Conservation (phyloP, 345 rosid genomes). For the Crucihimalaya himalaica region DNA sequence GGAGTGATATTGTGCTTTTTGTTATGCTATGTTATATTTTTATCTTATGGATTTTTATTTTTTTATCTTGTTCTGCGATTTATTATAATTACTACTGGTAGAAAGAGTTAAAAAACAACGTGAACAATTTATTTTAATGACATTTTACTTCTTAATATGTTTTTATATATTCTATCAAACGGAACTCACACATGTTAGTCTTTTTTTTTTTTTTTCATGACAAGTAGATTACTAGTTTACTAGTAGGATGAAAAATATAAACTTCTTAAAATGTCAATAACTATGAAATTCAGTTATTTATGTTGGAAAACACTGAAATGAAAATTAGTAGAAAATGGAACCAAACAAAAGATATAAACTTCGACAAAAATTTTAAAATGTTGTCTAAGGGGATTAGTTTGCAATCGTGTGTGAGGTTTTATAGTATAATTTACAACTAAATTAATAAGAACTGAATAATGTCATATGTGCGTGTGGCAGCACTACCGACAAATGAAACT, state of each 20-base stretch:
- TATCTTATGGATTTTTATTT: background rate
- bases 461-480: conserved; percentile 18
- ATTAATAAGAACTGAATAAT: background rate
- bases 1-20: background rate
- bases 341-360: too few relatives aligned
- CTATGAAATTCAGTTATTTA: background rate
- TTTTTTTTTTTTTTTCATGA: background rate
- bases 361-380: background rate
- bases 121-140: background rate
- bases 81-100: background rate
- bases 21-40: background rate
- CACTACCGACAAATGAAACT: conserved; percentile 7
- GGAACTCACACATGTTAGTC: background rate
- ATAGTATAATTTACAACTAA: background rate
- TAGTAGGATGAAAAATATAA: background rate
- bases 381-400: background rate
- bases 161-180: background rate
- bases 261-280: background rate
- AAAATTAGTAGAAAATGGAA: background rate
- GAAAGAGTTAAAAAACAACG: background rate
- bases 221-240: background rate
- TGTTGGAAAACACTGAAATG: background rate
- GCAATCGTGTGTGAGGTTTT: background rate
- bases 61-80: background rate
- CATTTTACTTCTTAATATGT: background rate